Evolutionary conservation across 164 flowering plant species (phyloP), one percentile per base, ranked within the genome.

Genomic region (Amborella trichopoda): DNA sequence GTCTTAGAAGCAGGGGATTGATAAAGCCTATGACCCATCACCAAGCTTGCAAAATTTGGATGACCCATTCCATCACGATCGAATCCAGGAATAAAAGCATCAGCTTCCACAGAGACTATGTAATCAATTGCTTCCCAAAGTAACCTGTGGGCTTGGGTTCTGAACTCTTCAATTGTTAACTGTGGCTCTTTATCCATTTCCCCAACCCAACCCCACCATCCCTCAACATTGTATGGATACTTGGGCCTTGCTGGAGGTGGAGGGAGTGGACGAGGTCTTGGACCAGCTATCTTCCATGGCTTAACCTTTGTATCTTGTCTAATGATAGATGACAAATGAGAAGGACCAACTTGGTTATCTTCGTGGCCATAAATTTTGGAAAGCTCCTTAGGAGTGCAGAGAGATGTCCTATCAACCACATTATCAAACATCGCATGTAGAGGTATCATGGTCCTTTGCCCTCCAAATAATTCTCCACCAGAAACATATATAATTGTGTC

Each of bases 131-230:
- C 99, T 53, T 91, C 99, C 99, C 99, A 91, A n/a, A 91, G 65
- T 52, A 91, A 57, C 58, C 79, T 87, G 60, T 91, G 99, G 28
- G 99, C 99, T 62, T 80, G 84, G 40, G 78, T 84, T 53, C 99
- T 72, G 68, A 84, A 52, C 65, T 91, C 99, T 58, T 65, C 71
- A 9, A 82, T 72, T 19, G 95, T 80, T 49, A 75, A 75, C 21
- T 74, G 95, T 41, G 96, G 99, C 55, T 91, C 99, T 50, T 75
- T 82, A 55, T 87, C 96, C 43, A 76, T 84, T 68, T 87, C 90
- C 34, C 95, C 95, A 16, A 91, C 96, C 99, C 95, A 91, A 34
- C 99, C 95, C 96, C 96, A 91, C 99, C 99, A 91, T 3, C 99
- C 99, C 57, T 91, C 99, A 20, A 82, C 71, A 48, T 87, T 87